Evolutionary conservation across 306 rosid species (phyloP).

Genomic region (Glycine soja): DNA sequence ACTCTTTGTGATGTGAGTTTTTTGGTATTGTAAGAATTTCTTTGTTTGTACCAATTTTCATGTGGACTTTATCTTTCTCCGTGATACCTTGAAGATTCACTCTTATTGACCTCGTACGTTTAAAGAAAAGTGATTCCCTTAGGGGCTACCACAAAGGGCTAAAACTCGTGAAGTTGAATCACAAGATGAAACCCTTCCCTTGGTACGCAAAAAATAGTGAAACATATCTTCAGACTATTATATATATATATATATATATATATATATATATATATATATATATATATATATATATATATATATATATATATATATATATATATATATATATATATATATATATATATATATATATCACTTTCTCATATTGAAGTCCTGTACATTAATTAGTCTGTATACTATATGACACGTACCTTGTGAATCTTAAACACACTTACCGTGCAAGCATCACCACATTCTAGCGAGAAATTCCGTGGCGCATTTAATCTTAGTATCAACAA

Average conservation of each 20-base stretch:
- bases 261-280: no score
- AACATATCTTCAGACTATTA: neutral
- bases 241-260: no score
- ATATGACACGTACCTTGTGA: neutral
- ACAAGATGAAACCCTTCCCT: neutral
- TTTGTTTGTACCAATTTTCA: neutral
- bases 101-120: neutral
- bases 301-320: no score
- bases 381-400: neutral
- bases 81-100: neutral
- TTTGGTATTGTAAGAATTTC: neutral
- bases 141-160: neutral
- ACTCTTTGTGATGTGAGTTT: neutral
- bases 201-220: neutral
- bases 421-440: conserved; percentile 6
- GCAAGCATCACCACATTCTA: neutral
- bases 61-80: neutral
- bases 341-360: no score
- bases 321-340: no score
- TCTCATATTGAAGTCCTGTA: conserved; percentile 15
- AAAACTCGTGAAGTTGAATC: neutral
- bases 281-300: no score
- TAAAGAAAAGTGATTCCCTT: neutral
- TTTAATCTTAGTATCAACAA: neutral
- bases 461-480: neutral